A percentile compares a stretch with the other conserved stretches of the same genome.
phyloP scores from a whole-genome alignment of 495 filamentous ascomycete species.

The Acidiella bohemica region DNA sequence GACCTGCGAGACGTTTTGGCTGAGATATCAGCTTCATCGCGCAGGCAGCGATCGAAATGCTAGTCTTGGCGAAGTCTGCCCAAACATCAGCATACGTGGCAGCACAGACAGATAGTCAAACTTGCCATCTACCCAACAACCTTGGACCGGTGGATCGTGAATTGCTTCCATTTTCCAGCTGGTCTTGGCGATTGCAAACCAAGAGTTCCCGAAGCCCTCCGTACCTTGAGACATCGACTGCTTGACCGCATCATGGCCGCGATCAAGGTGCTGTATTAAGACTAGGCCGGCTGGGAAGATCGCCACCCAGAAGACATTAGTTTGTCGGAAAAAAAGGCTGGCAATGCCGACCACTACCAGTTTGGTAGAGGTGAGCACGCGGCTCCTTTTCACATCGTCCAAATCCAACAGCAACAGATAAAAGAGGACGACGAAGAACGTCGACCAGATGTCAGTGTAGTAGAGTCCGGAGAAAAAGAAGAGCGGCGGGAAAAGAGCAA shows the following conservation, averaged over 20 bases:
- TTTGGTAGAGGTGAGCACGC: background rate
- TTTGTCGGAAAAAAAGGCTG: constrained; percentile 71
- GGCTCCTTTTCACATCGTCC: background rate
- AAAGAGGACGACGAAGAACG: constrained; percentile 39
- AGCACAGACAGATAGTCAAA: constrained; percentile 18
- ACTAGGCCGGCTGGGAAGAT: constrained; percentile 71
- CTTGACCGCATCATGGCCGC: constrained; percentile 7
- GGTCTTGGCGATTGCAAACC: constrained; percentile 10
- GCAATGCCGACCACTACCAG: constrained; percentile 36
- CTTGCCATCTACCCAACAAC: constrained; percentile 31
- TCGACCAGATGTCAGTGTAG: constrained; percentile 77
- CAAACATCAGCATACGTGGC: background rate
- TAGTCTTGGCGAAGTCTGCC: constrained; percentile 46
- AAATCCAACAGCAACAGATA: constrained; percentile 15
- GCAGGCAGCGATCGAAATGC: constrained; percentile 39
- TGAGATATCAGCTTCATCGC: constrained; percentile 31
- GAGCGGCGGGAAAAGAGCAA: constrained; percentile 73
- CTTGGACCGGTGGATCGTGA: constrained; percentile 44
- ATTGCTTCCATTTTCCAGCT: constrained; percentile 30
- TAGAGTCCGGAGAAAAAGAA: constrained; percentile 94
- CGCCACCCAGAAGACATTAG: constrained; percentile 92
- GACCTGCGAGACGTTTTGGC: constrained; percentile 35
- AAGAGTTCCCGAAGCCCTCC: constrained; percentile 14
- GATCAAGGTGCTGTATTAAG: constrained; percentile 35
- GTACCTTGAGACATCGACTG: constrained; percentile 4